Conservation (phyloP, 2,329 filamentous ascomycete genomes). For the Fusarium algeriense region DNA sequence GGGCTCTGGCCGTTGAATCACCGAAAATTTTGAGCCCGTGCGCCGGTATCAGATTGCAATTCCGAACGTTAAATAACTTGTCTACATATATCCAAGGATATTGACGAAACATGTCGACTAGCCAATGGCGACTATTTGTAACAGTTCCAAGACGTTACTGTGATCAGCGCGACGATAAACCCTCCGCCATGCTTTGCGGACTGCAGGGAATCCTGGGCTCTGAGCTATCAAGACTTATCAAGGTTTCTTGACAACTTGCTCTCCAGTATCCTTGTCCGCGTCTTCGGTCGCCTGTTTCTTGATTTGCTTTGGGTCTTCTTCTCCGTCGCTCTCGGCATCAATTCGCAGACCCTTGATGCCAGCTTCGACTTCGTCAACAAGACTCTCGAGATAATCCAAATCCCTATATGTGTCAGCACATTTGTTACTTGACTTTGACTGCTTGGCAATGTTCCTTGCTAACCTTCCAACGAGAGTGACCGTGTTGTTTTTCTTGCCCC, state of each 20-base stretch:
- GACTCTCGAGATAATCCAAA: constrained; percentile 78
- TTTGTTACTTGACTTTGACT: constrained; percentile 31
- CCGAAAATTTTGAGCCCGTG: constrained; percentile 22
- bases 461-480: constrained; percentile 84
- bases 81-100: constrained; percentile 36
- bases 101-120: constrained; percentile 12
- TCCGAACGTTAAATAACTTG: constrained; percentile 18
- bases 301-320: constrained; percentile 62
- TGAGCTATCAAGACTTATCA: constrained; percentile 13
- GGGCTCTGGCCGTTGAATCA: constrained; percentile 15
- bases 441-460: constrained; percentile 24
- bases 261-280: constrained; percentile 22
- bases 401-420: constrained; percentile 64
- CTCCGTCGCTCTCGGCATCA: constrained; percentile 75
- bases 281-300: constrained; percentile 28
- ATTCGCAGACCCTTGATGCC: constrained; percentile 81
- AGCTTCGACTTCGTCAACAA: constrained; percentile 81
- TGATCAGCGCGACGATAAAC: constrained; percentile 1
- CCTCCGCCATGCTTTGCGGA: constrained; percentile 5
- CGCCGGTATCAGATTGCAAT: constrained; percentile 10
- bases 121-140: constrained; percentile 13
- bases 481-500: constrained; percentile 88
- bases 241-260: constrained; percentile 24
- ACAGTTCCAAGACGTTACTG: constrained; percentile 12
- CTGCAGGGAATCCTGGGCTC: neutral